phyloP scores from a whole-genome alignment of 2,329 filamentous ascomycete species.

The Ophiostoma ips region DNA sequence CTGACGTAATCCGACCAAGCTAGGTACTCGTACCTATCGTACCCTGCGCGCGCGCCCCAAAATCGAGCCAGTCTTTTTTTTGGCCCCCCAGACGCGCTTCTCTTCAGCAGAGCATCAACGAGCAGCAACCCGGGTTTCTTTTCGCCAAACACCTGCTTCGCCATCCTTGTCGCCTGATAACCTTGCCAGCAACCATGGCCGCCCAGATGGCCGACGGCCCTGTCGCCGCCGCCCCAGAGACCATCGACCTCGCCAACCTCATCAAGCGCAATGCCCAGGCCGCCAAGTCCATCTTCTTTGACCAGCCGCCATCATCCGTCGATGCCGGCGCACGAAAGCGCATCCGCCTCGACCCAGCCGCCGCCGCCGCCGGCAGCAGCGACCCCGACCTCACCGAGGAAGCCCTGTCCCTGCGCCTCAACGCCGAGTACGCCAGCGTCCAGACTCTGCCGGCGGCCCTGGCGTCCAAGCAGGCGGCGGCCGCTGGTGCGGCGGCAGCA shows the following conservation, averaged over 20 bases:
- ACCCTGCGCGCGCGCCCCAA: not conserved
- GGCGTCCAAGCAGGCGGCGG: constrained; percentile 61
- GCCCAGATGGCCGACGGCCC: constrained; percentile 18
- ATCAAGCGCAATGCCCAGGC: constrained; percentile 28
- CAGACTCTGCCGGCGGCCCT: constrained; percentile 64
- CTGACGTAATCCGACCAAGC: no score
- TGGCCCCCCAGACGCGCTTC: not conserved
- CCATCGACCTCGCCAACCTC: constrained; percentile 22
- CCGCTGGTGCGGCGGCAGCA: constrained; percentile 37
- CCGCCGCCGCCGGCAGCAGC: no score
- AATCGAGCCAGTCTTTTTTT: not conserved
- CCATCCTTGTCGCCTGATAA: no score
- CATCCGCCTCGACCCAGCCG: constrained; percentile 23
- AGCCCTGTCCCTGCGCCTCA: constrained; percentile 43
- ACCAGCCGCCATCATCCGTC: constrained; percentile 6
- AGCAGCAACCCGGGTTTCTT: no score
- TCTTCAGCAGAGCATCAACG: no score
- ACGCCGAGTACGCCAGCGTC: constrained; percentile 64
- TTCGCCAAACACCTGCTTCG: no score
- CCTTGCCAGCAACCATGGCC: constrained; percentile 15
- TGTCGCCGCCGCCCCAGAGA: constrained; percentile 12
- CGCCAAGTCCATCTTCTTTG: constrained; percentile 26
- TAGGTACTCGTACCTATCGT: no score
- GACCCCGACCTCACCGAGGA: constrained; percentile 27
- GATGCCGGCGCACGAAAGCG: constrained; percentile 17